Conservation (phyloP, 345 rosid species). For the Lagerstroemia speciosa region DNA sequence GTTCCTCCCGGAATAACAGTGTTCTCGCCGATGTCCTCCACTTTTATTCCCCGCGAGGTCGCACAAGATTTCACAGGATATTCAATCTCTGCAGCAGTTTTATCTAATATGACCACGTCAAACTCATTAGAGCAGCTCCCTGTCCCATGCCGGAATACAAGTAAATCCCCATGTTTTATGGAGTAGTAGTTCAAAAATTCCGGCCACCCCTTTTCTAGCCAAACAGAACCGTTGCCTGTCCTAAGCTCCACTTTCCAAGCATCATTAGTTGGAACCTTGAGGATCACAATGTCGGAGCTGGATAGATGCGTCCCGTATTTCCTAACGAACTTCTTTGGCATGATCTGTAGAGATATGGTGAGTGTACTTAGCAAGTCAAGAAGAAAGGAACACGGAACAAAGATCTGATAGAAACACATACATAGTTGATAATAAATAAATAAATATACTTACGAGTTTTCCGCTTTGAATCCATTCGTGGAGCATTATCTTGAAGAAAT, state of each 20-base stretch:
- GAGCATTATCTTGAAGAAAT: slow-evolving; percentile 21
- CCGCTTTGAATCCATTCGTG: slow-evolving; percentile 3
- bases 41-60: neutral
- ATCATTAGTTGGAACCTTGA: slow-evolving; percentile 10
- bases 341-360: slow-evolving; percentile 7
- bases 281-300: neutral
- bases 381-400: no score
- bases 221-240: slow-evolving; percentile 1
- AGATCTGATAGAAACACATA: no score
- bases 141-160: slow-evolving; percentile 5
- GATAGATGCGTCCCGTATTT: slow-evolving; percentile 7
- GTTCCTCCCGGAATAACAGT: neutral
- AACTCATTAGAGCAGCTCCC: slow-evolving; percentile 5
- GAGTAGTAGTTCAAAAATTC: slow-evolving; percentile 8
- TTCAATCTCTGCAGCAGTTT: slow-evolving; percentile 10
- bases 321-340: slow-evolving; percentile 19
- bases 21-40: neutral
- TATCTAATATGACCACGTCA: slow-evolving; percentile 10
- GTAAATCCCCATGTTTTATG: slow-evolving; percentile 11
- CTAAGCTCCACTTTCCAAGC: slow-evolving; percentile 14
- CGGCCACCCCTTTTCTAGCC: slow-evolving; percentile 12
- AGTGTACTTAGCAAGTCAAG: no score
- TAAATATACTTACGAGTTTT: slow-evolving; percentile 6
- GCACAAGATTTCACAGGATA: neutral
- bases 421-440: no score